These are phyloP conservation scores for Pichia sp. DNA, from an alignment of 1,139 yeast species.

Conservation along the genomic window DNA sequence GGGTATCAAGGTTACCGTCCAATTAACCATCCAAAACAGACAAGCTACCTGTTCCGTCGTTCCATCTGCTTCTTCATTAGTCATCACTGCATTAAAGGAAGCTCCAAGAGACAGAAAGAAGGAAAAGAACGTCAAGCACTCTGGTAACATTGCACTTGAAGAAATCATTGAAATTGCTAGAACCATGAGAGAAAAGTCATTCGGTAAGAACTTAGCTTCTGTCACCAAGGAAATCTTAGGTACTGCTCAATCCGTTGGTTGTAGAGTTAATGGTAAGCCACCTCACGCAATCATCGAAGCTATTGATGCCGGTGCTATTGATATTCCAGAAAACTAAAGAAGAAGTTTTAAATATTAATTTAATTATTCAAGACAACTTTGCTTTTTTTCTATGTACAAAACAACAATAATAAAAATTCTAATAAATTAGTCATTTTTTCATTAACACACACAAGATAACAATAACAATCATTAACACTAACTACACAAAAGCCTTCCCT, in stretches of 20 bases:
- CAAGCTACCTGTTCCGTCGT: slow-evolving; percentile 99
- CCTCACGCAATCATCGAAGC: slow-evolving; percentile 99
- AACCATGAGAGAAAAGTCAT: slow-evolving; percentile 95
- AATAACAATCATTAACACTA: neutral
- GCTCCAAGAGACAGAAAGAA: slow-evolving; percentile 99
- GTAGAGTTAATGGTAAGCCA: slow-evolving; percentile 99
- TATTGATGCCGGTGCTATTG: slow-evolving; percentile 97
- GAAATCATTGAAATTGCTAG: slow-evolving; percentile 98
- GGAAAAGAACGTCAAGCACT: slow-evolving; percentile 99
- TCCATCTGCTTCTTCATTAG: slow-evolving; percentile 99
- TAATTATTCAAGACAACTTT: slow-evolving; percentile 12
- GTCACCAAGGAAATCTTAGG: slow-evolving; percentile 99
- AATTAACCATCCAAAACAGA: slow-evolving; percentile 99
- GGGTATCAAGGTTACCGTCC: slow-evolving; percentile 99
- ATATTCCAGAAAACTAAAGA: slow-evolving; percentile 78
- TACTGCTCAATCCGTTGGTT: slow-evolving; percentile 99
- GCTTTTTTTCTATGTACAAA: slow-evolving; percentile 19
- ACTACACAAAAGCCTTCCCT: neutral
- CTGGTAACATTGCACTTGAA: slow-evolving; percentile 97
- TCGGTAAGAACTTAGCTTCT: slow-evolving; percentile 96
- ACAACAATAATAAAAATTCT: slow-evolving; percentile 7
- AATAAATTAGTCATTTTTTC: slow-evolving; percentile 5
- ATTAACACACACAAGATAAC: neutral
- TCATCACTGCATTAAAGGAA: slow-evolving; percentile 99
- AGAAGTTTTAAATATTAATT: slow-evolving; percentile 24